These are phyloP conservation scores for Xylaria flabelliformis DNA, from an alignment of 495 filamentous ascomycete species.

Conservation along the genomic window DNA sequence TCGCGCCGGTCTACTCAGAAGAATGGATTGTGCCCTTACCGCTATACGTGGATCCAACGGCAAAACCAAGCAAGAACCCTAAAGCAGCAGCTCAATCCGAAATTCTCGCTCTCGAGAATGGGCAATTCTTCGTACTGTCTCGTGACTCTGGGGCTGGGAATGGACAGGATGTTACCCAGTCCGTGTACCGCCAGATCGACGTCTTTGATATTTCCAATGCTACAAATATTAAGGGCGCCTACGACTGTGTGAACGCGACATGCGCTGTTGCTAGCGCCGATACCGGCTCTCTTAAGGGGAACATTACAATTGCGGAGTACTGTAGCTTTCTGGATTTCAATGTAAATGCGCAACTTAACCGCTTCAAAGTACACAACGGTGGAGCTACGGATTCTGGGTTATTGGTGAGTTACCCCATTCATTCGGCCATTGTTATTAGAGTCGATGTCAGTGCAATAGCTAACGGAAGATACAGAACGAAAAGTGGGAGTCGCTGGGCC, in stretches of 20 bases:
- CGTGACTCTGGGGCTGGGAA: slow-evolving; percentile 69
- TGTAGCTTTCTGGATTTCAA: slow-evolving; percentile 80
- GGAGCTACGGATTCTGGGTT: slow-evolving; percentile 34
- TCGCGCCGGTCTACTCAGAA: slow-evolving; percentile 51
- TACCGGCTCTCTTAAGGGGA: slow-evolving; percentile 60
- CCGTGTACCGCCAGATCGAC: slow-evolving; percentile 75
- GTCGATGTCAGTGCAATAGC: background rate
- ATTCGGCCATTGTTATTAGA: background rate
- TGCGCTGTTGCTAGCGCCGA: slow-evolving; percentile 35
- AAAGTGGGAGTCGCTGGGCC: slow-evolving; percentile 79
- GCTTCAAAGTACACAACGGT: slow-evolving; percentile 75
- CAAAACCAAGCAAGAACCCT: slow-evolving; percentile 41
- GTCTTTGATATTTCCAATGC: slow-evolving; percentile 69
- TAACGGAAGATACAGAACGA: slow-evolving; percentile 58
- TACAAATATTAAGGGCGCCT: slow-evolving; percentile 68
- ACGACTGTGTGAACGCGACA: slow-evolving; percentile 52
- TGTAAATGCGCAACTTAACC: slow-evolving; percentile 67
- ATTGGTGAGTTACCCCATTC: slow-evolving; percentile 27
- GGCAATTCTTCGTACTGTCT: slow-evolving; percentile 72
- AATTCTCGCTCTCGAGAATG: slow-evolving; percentile 68
- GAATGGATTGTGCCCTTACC: slow-evolving; percentile 77
- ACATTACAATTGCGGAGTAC: slow-evolving; percentile 67
- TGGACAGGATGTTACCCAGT: slow-evolving; percentile 58
- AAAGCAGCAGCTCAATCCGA: slow-evolving; percentile 74
- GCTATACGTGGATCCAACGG: slow-evolving; percentile 52